Evolutionary conservation across 1,139 yeast genomes (phyloP).

Genomic region (Casaregolazyma lundiana): DNA sequence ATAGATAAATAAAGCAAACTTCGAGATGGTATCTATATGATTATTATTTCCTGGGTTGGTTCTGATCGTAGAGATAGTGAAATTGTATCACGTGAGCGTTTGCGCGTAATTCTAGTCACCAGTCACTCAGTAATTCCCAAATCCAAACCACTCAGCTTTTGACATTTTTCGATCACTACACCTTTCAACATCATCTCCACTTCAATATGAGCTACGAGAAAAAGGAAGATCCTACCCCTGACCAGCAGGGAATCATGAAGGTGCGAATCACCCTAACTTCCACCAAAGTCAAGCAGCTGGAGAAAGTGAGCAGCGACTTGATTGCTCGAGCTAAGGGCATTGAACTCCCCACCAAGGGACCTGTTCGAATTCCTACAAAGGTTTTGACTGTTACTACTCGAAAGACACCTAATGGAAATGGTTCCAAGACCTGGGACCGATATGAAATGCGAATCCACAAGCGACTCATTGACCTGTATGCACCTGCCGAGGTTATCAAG

Average conservation of each 20-base stretch:
- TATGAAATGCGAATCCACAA: conserved; percentile 99
- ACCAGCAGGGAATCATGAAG: conserved; percentile 85
- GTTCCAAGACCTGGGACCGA: conserved; percentile 99
- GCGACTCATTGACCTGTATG: conserved; percentile 98
- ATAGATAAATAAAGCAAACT: not conserved
- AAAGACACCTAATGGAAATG: conserved; percentile 99
- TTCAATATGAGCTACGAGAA: conserved; percentile 33
- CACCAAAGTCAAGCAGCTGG: conserved; percentile 98
- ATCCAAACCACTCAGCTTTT: conserved; percentile 10
- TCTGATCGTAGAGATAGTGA: too few relatives aligned
- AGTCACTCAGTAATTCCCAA: conserved; percentile 5
- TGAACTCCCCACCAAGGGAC: conserved; percentile 79
- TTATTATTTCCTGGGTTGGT: too few relatives aligned
- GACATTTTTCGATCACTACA: conserved; percentile 5
- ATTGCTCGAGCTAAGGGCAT: conserved; percentile 80
- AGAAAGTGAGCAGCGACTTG: conserved; percentile 84
- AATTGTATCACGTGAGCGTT: not conserved
- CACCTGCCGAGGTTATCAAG: conserved; percentile 92
- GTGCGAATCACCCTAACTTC: conserved; percentile 99
- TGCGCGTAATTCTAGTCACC: conserved; percentile 5
- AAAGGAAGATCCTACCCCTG: conserved; percentile 65
- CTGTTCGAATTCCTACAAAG: conserved; percentile 99
- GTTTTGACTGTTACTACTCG: conserved; percentile 98
- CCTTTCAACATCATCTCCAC: conserved; percentile 5
- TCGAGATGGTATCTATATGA: not conserved